Conservation (phyloP, 2,329 filamentous ascomycete genomes). For the Trichoderma sp. region DNA sequence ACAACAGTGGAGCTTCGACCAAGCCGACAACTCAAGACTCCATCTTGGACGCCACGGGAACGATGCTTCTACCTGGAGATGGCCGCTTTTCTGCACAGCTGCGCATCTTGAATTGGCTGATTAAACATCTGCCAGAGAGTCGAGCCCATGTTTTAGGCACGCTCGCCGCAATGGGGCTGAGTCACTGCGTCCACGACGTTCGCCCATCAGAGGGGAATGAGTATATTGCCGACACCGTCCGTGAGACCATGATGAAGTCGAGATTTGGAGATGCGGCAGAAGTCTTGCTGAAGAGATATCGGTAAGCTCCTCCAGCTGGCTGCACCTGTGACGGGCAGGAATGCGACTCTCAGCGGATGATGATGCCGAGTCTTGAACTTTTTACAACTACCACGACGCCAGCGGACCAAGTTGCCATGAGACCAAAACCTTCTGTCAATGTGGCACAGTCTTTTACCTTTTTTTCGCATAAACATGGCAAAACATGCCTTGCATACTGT, state of each 20-base stretch:
- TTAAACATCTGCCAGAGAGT: background rate
- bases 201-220: background rate
- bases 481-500: background rate
- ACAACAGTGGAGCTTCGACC: too few species aligned
- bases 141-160: background rate
- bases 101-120: background rate
- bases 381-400: background rate
- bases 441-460: background rate
- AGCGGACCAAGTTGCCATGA: background rate
- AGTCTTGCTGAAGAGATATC: background rate
- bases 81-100: background rate
- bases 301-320: background rate
- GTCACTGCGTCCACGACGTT: background rate
- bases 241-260: background rate
- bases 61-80: background rate
- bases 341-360: background rate
- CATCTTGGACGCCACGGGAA: background rate
- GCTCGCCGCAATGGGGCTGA: background rate
- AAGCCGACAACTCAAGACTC: background rate
- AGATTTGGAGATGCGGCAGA: background rate
- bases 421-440: background rate
- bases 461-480: background rate
- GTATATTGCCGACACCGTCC: background rate
- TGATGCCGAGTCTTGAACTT: background rate
- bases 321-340: background rate